These are phyloP conservation scores for Papilionanthe hybrid DNA, from an alignment of 116 monocot genomes.

Conservation along the genomic window DNA sequence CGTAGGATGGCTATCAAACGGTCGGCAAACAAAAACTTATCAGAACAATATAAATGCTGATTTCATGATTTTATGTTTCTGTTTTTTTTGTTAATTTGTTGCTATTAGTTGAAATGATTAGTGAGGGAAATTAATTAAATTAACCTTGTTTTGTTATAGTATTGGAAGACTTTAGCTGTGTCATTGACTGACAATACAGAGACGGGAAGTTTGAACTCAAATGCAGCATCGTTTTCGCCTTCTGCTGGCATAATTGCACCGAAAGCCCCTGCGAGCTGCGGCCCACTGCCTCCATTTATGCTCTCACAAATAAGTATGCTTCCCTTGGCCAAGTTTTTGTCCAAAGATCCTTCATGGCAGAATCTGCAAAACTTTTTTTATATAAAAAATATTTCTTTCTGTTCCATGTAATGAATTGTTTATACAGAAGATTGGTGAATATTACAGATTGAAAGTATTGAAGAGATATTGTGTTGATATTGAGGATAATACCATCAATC, in stretches of 20 bases:
- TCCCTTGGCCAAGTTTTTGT: neutral
- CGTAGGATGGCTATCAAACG: slow-evolving; percentile 11
- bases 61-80: too few species aligned
- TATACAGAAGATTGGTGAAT: too few species aligned
- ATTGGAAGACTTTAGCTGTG: neutral
- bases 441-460: neutral
- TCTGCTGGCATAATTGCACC: neutral
- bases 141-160: neutral
- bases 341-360: neutral
- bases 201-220: neutral
- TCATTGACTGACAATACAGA: neutral
- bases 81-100: too few species aligned
- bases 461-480: too few species aligned
- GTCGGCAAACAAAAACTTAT: neutral
- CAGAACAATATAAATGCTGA: too few species aligned
- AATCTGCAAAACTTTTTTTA: neutral
- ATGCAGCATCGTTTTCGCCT: neutral
- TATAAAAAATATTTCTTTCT: too few species aligned
- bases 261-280: slow-evolving; percentile 1
- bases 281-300: neutral
- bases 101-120: too few species aligned
- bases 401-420: too few species aligned
- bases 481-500: too few species aligned
- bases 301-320: neutral
- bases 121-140: neutral